A percentile compares a stretch with the other conserved stretches of the same genome.
Conservation (phyloP, 495 filamentous ascomycete genomes). For the Xylaria venustula region DNA sequence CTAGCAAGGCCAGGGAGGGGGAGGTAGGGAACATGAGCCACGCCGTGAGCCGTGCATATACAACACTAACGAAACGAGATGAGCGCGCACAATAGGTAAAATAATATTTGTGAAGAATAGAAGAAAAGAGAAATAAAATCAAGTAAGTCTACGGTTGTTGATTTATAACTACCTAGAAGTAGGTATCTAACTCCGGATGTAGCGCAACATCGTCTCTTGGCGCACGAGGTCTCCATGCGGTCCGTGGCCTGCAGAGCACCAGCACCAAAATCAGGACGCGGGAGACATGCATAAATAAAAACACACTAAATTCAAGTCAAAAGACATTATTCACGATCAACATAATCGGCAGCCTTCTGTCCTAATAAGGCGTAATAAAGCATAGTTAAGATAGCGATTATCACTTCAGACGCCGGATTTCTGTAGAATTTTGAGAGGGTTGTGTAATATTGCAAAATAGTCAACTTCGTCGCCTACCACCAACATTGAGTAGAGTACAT, state of each 20-base stretch:
- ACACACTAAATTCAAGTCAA: background rate
- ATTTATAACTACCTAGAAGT: background rate
- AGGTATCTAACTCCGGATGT: background rate
- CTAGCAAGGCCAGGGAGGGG: background rate
- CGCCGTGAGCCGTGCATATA: background rate
- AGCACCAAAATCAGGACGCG: background rate
- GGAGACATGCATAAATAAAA: constrained; percentile 8
- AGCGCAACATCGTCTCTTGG: constrained; percentile 8
- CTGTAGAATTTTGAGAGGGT: too few relatives aligned
- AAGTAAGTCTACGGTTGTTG: too few relatives aligned
- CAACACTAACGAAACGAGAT: too few relatives aligned
- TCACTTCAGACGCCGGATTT: too few relatives aligned
- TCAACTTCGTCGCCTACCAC: constrained; percentile 1
- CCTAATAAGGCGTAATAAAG: background rate
- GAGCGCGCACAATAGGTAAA: too few relatives aligned
- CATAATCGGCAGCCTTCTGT: too few relatives aligned
- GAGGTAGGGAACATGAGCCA: background rate
- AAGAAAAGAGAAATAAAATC: too few relatives aligned
- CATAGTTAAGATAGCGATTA: background rate
- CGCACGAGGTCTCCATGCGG: constrained; percentile 12
- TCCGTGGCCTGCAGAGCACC: background rate
- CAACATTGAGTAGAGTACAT: constrained; percentile 8
- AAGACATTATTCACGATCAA: too few relatives aligned
- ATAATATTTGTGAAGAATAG: too few relatives aligned
- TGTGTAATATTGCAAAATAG: background rate